Conservation (phyloP, 192 early-diverging fungal species). For the Podila horticola region DNA sequence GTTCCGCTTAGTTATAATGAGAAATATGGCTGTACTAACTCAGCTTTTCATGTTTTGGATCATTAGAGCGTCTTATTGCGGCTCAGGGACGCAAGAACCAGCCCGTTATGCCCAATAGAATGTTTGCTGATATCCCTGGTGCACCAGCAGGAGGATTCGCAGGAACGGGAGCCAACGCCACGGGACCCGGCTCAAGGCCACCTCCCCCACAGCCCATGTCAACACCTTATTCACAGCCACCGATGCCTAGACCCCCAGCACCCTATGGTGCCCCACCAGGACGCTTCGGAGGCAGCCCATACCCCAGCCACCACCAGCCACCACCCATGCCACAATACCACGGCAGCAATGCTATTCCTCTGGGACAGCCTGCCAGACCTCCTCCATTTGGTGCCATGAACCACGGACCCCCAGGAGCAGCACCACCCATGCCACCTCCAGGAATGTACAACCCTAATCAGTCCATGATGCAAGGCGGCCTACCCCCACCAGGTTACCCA, state of each 20-base stretch:
- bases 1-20: not conserved
- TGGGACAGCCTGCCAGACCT: constrained; percentile 40
- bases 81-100: constrained; percentile 88
- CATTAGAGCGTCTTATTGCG: constrained; percentile 88
- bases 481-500: constrained; percentile 26
- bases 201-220: constrained; percentile 35
- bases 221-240: constrained; percentile 28
- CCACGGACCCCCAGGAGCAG: constrained; percentile 20
- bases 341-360: constrained; percentile 45
- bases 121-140: constrained; percentile 71
- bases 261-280: constrained; percentile 28
- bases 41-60: not conserved
- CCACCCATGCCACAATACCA: constrained; percentile 39
- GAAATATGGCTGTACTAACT: not conserved
- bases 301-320: constrained; percentile 34
- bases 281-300: constrained; percentile 28
- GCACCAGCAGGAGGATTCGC: constrained; percentile 38
- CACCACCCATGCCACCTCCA: constrained; percentile 20
- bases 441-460: constrained; percentile 51
- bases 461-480: constrained; percentile 41
- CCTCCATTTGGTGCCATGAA: constrained; percentile 44
- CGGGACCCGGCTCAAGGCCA: constrained; percentile 14
- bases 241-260: constrained; percentile 43
- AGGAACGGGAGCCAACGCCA: constrained; percentile 45
- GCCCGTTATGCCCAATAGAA: constrained; percentile 68